These are phyloP conservation scores for Seminavis robusta DNA, from an alignment of 108 stramenopile species.

Conservation along the genomic window DNA sequence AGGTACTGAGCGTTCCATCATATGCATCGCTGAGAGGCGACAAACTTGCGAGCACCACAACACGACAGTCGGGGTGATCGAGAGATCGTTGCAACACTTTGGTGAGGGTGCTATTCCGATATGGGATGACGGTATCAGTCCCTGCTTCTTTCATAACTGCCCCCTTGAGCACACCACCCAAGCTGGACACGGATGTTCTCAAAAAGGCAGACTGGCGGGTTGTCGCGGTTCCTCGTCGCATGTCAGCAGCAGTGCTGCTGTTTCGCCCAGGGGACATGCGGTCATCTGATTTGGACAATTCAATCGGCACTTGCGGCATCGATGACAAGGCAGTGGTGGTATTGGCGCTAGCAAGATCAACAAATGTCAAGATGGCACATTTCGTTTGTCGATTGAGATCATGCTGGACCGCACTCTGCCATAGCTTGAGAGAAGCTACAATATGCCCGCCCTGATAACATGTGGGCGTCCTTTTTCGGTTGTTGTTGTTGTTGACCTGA, in stretches of 20 bases:
- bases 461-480: constrained; percentile 4
- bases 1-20: constrained; percentile 55
- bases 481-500: too few species aligned
- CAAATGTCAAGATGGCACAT: too few species aligned
- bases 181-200: constrained; percentile 47
- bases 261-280: too few species aligned
- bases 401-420: neutral
- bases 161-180: constrained; percentile 46
- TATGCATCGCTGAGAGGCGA: constrained; percentile 48
- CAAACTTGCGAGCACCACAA: constrained; percentile 54
- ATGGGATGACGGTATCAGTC: constrained; percentile 25
- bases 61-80: constrained; percentile 35
- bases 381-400: too few species aligned
- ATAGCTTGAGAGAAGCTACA: constrained; percentile 34
- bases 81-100: constrained; percentile 72
- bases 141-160: constrained; percentile 16
- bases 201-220: constrained; percentile 9
- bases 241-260: too few species aligned
- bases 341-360: too few species aligned
- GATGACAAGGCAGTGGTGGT: too few species aligned
- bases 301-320: too few species aligned
- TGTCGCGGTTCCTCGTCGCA: too few species aligned
- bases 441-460: constrained; percentile 40
- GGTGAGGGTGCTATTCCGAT: constrained; percentile 69
- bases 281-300: too few species aligned